These are phyloP conservation scores for Spinellus fusiger DNA, from an alignment of 192 early-diverging fungal species.

Conservation along the genomic window DNA sequence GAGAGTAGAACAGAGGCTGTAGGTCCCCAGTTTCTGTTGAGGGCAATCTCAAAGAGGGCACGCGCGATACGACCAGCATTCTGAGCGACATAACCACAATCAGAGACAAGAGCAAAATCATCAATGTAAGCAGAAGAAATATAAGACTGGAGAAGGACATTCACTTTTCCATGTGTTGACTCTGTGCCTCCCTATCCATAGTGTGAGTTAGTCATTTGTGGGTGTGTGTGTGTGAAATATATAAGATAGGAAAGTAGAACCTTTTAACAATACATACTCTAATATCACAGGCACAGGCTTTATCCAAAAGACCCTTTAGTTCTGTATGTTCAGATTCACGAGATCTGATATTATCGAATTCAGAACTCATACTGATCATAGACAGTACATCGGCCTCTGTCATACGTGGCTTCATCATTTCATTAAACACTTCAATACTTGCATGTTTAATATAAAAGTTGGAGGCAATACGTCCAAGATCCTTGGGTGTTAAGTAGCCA, in stretches of 20 bases:
- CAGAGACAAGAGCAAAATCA: slow-evolving; percentile 94
- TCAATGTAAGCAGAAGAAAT: slow-evolving; percentile 76
- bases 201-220: not conserved
- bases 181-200: slow-evolving; percentile 67
- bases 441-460: slow-evolving; percentile 87
- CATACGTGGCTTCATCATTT: slow-evolving; percentile 80
- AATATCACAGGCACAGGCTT: slow-evolving; percentile 78
- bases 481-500: slow-evolving; percentile 82
- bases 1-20: slow-evolving; percentile 78
- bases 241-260: too few relatives aligned
- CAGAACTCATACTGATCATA: slow-evolving; percentile 83
- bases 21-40: slow-evolving; percentile 89
- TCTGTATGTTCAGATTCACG: slow-evolving; percentile 86
- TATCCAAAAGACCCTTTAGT: slow-evolving; percentile 60
- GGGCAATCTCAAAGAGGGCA: slow-evolving; percentile 92
- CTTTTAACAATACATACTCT: slow-evolving; percentile 46
- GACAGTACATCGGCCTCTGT: slow-evolving; percentile 90
- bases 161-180: slow-evolving; percentile 85
- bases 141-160: slow-evolving; percentile 86
- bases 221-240: not conserved
- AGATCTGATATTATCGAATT: slow-evolving; percentile 93
- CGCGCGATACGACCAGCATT: slow-evolving; percentile 90
- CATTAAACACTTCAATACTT: slow-evolving; percentile 87
- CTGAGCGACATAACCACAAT: slow-evolving; percentile 90
- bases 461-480: slow-evolving; percentile 89